Conservation (phyloP, 192 early-diverging fungal species). For the Coemansia sp. region DNA sequence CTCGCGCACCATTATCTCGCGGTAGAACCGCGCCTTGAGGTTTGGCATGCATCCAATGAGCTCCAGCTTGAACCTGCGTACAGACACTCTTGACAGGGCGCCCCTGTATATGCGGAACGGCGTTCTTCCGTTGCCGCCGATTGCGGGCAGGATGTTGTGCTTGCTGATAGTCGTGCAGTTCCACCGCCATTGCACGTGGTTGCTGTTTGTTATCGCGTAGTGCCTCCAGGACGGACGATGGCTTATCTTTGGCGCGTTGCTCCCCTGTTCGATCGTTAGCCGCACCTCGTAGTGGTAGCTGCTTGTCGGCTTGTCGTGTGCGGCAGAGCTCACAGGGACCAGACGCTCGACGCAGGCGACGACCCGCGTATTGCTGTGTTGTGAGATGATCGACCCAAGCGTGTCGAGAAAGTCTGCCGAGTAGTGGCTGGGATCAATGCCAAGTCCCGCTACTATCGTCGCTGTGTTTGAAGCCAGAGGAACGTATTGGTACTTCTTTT, state of each 20-base stretch:
- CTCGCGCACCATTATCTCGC: constrained; percentile 12
- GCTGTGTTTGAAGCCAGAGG: background rate
- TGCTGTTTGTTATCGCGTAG: constrained; percentile 13
- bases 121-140: background rate
- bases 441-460: background rate
- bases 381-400: constrained; percentile 2
- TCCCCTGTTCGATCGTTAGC: background rate
- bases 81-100: background rate
- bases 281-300: constrained; percentile 14
- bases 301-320: background rate
- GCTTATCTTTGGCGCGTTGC: background rate
- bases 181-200: constrained; percentile 1
- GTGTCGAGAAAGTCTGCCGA: constrained; percentile 10
- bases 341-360: constrained; percentile 17
- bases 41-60: constrained; percentile 23
- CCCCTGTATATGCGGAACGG: background rate
- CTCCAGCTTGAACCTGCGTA: constrained; percentile 10
- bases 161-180: constrained; percentile 4
- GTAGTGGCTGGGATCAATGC: constrained; percentile 13
- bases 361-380: background rate
- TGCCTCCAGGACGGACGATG: constrained; percentile 13
- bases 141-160: constrained; percentile 13
- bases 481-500: background rate
- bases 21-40: constrained; percentile 14
- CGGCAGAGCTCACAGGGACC: background rate